Evolutionary conservation across 75 land plant species (phyloP), one percentile per base, ranked within the genome.

Genomic region (Pinus tabuliformis): DNA sequence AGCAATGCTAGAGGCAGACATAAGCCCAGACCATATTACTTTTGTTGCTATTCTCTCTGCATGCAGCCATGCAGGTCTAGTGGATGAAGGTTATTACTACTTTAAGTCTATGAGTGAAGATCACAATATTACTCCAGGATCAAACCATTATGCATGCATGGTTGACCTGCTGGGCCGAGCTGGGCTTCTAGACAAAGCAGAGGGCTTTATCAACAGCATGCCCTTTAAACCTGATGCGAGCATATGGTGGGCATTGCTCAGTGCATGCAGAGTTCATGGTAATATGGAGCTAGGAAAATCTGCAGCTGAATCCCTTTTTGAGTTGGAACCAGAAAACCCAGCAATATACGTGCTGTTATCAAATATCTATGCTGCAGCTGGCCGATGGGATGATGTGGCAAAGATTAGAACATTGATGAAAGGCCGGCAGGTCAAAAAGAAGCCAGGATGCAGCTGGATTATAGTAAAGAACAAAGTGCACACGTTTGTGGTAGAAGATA

Each of bases 161-260:
- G 60, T 75, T 58, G 60, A 75, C 57, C 30, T 75, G 9, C 17
- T 75, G 22, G 76, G 76, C 15, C 52, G 37, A 11, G 62, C 59
- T 16, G 76, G 76, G 76, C 76, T 22, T 14, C 37, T 80, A 56
- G 73, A 80, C 17, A 57, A 80, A 16, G 80, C 82, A 33, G 70
- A 56, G 28, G 56, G 11, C 18, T 56, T 80, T 28, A 57, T 80
- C 20, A 71, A 70, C 65, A 80, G n/a, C 39, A 80, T 76, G 80
- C 79, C 82, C 26, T 56, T 65, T 54, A 52, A 59, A 59, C 80
- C 80, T 22, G 20, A 58, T 57, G 28, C 66, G 7, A n/a, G 54
- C 13, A 42, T 70, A 28, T 76, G 82, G 82, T 24, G 58, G 49
- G 45, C 72, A 18, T 77, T 80, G 73, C 82, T 80, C 26, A 42